phyloP scores from a whole-genome alignment of 306 rosid genomes.

The Gastrolobium villosum region DNA sequence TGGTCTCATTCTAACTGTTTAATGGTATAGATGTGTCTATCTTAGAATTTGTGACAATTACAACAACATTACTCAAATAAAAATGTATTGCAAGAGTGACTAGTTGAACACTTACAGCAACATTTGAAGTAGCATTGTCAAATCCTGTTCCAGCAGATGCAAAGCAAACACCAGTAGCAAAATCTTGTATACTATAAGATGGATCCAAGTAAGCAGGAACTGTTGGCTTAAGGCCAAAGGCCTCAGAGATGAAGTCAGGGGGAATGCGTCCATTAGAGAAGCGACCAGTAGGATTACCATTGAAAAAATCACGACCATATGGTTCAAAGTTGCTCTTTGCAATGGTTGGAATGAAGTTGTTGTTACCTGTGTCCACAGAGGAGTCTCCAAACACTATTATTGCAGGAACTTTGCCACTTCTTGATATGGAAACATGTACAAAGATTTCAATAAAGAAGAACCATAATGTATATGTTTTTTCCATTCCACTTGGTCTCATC shows the following conservation, averaged over 20 bases:
- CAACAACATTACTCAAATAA: too few relatives aligned
- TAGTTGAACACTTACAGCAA: conserved; percentile 54
- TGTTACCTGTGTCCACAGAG: conserved; percentile 78
- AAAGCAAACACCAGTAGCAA: conserved; percentile 75
- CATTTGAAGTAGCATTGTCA: conserved; percentile 68
- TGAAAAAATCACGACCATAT: conserved; percentile 66
- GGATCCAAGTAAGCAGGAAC: conserved; percentile 77
- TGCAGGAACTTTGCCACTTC: conserved; percentile 57
- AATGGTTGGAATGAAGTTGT: conserved; percentile 75
- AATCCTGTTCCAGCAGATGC: conserved; percentile 79
- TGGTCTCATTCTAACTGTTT: too few relatives aligned
- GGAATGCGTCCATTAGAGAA: conserved; percentile 73
- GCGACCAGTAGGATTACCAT: conserved; percentile 61
- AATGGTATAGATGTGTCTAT: too few relatives aligned
- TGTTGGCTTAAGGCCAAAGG: conserved; percentile 58
- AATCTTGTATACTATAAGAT: conserved; percentile 55
- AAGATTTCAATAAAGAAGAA: conserved; percentile 44
- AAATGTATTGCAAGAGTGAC: not conserved
- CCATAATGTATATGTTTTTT: conserved; percentile 24
- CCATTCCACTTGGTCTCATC: conserved; percentile 41
- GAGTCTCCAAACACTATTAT: conserved; percentile 76
- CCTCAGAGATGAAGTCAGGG: conserved; percentile 68
- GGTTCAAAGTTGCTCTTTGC: conserved; percentile 70
- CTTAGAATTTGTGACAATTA: too few relatives aligned
- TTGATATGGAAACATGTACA: conserved; percentile 32